Evolutionary conservation across 768 basidiomycete genomes (phyloP), one percentile per base, ranked within the genome.

Genomic region (Infundibulicybe gibba): DNA sequence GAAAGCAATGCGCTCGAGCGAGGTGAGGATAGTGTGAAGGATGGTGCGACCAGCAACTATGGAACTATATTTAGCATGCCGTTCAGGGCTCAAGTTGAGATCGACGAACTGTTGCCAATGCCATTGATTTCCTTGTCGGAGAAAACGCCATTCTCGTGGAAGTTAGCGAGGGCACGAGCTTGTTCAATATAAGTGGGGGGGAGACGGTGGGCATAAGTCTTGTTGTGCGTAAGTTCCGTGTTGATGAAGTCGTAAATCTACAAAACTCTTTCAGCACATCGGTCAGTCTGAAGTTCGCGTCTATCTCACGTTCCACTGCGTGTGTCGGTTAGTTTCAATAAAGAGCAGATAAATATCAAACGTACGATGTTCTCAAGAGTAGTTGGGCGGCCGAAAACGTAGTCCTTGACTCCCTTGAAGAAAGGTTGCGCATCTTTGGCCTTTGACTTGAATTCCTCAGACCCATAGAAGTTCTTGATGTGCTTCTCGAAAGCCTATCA

Each of bases 21-120:
- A 81, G 44, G 57, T 66, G 43, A 92, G 68, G 64, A 94, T 72
- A 20, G 84, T 81, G 61, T 83, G 77, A 32, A 93, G 68, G 50
- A 90, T 69, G 33, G 90, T 87, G 53, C 87, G 85, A 33, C 88
- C 88, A 57, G 92, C 87, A 59, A 94, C 90, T 92, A 54, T 35
- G 5, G 17, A 50, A 17, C 19, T 32, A 16, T 21, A 6, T 9
- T 50, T 5, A 54, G 33, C 6, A 9, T 11, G 6, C 5, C 5
- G 4, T 14, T 32, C 4, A 25, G 25, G 6, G 4, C 12, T 33
- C 14, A n/a, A 4, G 38, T 1, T 14, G 33, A 9, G 13, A 3
- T 41, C 41, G 11, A 77, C 87, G 39, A 57, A 90, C 89, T 79
- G 72, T 92, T 92, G 13, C 86, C 88, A 59, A 94, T 76, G 43